These are phyloP conservation scores for Lenwebbia sp. DNA, from an alignment of 345 rosid genomes.

Conservation along the genomic window DNA sequence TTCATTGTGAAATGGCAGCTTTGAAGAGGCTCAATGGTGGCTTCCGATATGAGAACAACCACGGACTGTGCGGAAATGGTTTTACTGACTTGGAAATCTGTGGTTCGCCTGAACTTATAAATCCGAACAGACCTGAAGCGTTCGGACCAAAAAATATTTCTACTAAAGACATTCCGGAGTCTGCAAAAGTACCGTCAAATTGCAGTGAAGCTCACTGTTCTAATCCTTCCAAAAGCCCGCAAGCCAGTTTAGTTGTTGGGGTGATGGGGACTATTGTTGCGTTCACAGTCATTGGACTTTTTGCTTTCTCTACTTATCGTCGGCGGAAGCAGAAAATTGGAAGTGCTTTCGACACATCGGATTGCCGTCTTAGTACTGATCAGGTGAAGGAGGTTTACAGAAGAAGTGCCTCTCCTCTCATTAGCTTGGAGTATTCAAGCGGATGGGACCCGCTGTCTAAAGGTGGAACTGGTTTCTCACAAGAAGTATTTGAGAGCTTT, in stretches of 20 bases:
- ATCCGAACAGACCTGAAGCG: conserved; percentile 57
- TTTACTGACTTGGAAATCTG: conserved; percentile 49
- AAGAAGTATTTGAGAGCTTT: conserved; percentile 80
- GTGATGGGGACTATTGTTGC: conserved; percentile 27
- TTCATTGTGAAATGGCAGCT: conserved; percentile 22
- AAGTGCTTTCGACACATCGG: conserved; percentile 43
- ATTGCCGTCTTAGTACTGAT: conserved; percentile 62
- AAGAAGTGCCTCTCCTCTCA: conserved; percentile 67
- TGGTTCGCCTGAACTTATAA: conserved; percentile 13
- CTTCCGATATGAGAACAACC: conserved; percentile 68
- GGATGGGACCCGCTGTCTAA: conserved; percentile 93
- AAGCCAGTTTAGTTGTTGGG: conserved; percentile 37
- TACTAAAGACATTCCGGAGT: conserved; percentile 47
- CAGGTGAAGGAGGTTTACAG: conserved; percentile 49
- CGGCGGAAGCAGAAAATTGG: conserved; percentile 70
- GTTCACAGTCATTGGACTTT: conserved; percentile 27
- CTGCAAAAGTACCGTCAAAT: conserved; percentile 42
- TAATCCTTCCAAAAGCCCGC: conserved; percentile 14
- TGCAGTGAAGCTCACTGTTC: conserved; percentile 30
- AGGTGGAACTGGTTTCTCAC: conserved; percentile 51
- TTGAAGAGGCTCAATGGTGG: conserved; percentile 57
- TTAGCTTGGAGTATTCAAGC: conserved; percentile 75
- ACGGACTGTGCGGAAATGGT: conserved; percentile 63
- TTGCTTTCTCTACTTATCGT: conserved; percentile 46
- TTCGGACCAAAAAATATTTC: conserved; percentile 30